Base-by-base conservation (phyloP, 768 basidiomycete species). In the Serendipita sp. region DNA sequence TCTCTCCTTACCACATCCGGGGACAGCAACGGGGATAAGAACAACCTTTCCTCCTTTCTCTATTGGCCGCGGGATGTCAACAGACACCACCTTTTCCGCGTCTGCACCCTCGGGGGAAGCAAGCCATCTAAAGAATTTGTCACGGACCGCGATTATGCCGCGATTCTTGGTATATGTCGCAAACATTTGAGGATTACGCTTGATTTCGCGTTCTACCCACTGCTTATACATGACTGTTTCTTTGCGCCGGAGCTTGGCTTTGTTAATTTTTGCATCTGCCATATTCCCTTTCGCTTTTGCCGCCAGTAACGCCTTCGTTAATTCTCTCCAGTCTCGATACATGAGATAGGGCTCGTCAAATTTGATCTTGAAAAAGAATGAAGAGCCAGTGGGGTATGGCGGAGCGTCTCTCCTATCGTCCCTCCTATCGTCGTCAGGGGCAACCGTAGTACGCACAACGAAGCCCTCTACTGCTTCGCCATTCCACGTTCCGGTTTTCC, bases 341-440 rank as follows among this genome's bases (percentile, higher is more conserved):
- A 95, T 94, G 81, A 97, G 85, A 72, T 99, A 99, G 2, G 95
- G 95, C 71, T 98, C 91, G 73, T 98, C 93, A 73, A 97, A 98
- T 72, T 99, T 99, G 76, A 98, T 80, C 72, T 99, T 99, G 84
- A 96, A 98, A 80, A 99, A 97, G 79, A 97, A 95, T 0, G 91
- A 86, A 1, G 87, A 83, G 34, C 87, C 90, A 0, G 84, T 74
- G 0, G 78, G 72, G 70, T 97, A 96, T 0, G 92, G 93, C 31
- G 75, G 75, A 23, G 29, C 65, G 23, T 23, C 23, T 1, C 23
- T 23, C 23, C 23, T 23, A 23, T 23, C 23, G 23, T 23, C 23
- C 23, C 23, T 23, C 23, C 23, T 23, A 23, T 23, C 23, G 36
- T 64, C 43, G 48, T 62, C 58, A 16, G 37, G n/a, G 16, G 44